phyloP scores from a whole-genome alignment of 176 grass and related monocot species.

The Musa itinerans region DNA sequence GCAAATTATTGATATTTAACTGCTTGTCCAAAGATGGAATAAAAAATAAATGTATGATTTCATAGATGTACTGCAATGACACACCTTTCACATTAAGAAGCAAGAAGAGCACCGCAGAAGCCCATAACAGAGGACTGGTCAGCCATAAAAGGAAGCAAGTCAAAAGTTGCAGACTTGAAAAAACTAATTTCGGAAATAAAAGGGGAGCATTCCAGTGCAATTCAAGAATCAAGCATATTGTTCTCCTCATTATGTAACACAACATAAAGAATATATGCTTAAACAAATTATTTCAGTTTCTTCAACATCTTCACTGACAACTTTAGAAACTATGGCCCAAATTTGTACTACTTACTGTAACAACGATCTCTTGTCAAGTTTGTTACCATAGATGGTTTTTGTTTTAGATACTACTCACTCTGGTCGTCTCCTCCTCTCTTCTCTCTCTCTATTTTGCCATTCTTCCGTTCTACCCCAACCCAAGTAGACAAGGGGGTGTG shows the following conservation, averaged over 20 bases:
- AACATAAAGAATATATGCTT: background rate
- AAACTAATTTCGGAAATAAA: background rate
- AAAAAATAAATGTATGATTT: background rate
- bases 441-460: no score
- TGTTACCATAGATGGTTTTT: no score
- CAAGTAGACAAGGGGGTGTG: no score
- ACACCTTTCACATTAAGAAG: slow-evolving; percentile 68
- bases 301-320: no score
- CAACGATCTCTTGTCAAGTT: no score
- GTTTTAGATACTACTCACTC: no score
- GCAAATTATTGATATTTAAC: background rate
- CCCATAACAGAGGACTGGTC: slow-evolving; percentile 60
- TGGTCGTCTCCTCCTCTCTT: no score
- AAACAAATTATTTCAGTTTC: background rate
- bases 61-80: background rate
- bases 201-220: background rate
- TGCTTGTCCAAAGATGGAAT: background rate
- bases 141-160: slow-evolving; percentile 14
- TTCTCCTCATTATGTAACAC: background rate
- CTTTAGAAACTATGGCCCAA: no score
- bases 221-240: background rate
- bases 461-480: no score
- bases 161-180: background rate
- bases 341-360: no score
- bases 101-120: slow-evolving; percentile 62